phyloP scores from a whole-genome alignment of 306 rosid species.

The Senna tora region DNA sequence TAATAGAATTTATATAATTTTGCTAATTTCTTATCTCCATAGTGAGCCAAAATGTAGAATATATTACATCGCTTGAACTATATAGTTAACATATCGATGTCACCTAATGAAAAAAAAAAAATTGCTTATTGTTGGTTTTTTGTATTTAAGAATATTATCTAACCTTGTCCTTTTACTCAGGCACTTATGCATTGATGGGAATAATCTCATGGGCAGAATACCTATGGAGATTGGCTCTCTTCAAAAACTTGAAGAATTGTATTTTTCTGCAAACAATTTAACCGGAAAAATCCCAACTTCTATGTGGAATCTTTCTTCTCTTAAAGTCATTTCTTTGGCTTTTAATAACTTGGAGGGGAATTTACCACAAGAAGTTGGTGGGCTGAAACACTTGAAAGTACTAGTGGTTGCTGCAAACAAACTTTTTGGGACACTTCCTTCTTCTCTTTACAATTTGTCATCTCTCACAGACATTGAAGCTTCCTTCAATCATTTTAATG shows the following conservation, averaged over 20 bases:
- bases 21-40: too few species aligned
- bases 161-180: too few species aligned
- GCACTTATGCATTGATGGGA: background rate
- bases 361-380: constrained; percentile 24
- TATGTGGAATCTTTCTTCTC: constrained; percentile 30
- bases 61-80: too few species aligned
- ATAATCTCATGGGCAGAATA: constrained; percentile 9
- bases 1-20: too few species aligned
- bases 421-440: constrained; percentile 30
- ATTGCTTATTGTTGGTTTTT: too few species aligned
- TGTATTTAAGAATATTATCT: too few species aligned
- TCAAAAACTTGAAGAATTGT: background rate
- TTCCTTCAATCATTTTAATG: too few species aligned
- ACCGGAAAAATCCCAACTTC: constrained; percentile 31
- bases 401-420: background rate
- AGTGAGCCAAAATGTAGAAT: too few species aligned
- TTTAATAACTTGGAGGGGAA: constrained; percentile 3
- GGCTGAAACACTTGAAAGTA: background rate
- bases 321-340: background rate
- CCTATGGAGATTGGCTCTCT: background rate
- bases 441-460: constrained; percentile 35
- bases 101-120: too few species aligned
- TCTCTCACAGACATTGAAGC: background rate
- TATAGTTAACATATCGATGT: too few species aligned
- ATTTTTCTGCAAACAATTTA: background rate